These are phyloP conservation scores for Ustulina deusta DNA, from an alignment of 2,329 filamentous ascomycete genomes.

Conservation along the genomic window DNA sequence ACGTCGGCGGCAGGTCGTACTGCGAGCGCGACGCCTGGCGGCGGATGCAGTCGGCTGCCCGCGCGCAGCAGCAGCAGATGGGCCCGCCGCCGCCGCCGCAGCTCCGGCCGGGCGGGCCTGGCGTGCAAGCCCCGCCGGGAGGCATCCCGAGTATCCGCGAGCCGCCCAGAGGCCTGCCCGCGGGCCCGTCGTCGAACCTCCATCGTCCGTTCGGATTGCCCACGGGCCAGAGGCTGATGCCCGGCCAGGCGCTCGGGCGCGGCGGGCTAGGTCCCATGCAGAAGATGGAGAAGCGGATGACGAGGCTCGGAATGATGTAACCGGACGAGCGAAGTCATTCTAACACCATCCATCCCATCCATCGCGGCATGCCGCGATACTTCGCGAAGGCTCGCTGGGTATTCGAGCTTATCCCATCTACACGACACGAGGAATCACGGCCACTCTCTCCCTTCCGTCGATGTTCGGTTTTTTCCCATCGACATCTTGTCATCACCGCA, in stretches of 20 bases:
- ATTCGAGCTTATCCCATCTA: not conserved
- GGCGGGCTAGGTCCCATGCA: constrained; percentile 54
- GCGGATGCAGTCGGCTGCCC: constrained; percentile 59
- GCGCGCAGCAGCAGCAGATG: constrained; percentile 49
- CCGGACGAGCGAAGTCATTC: not conserved
- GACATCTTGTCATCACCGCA: constrained; percentile 14
- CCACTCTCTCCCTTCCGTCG: constrained; percentile 9
- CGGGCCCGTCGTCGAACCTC: constrained; percentile 44
- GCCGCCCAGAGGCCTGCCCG: constrained; percentile 46
- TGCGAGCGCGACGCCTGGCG: constrained; percentile 88
- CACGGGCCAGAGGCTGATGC: constrained; percentile 51
- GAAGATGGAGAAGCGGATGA: constrained; percentile 72
- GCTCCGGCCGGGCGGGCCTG: constrained; percentile 24
- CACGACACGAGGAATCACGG: constrained; percentile 32
- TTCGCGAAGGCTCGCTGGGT: not conserved
- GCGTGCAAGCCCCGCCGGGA: constrained; percentile 33
- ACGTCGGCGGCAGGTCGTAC: constrained; percentile 82
- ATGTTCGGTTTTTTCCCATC: constrained; percentile 14
- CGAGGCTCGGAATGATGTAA: constrained; percentile 68
- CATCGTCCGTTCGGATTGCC: constrained; percentile 53
- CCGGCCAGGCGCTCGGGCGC: constrained; percentile 53
- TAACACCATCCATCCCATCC: not conserved
- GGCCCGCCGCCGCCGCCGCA: constrained; percentile 35
- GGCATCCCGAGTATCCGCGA: constrained; percentile 43
- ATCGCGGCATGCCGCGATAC: not conserved